phyloP scores from a whole-genome alignment of 805 yeast genomes.

The Candida methanosorbosa region DNA sequence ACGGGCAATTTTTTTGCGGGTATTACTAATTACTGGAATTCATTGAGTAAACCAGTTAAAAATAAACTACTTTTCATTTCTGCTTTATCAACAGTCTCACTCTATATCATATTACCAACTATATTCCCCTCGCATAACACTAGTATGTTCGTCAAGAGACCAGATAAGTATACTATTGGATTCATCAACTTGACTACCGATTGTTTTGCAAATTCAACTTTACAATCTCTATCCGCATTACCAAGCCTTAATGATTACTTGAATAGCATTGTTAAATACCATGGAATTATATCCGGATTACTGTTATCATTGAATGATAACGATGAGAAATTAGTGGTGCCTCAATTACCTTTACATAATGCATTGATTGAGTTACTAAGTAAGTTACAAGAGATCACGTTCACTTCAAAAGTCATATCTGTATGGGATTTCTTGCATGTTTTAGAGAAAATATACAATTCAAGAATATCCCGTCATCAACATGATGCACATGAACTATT shows the following conservation, averaged over 20 bases:
- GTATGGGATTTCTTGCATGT: slow-evolving; percentile 75
- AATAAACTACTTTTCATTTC: no score
- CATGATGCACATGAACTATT: slow-evolving; percentile 95
- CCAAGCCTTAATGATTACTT: slow-evolving; percentile 53
- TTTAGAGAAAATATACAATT: slow-evolving; percentile 63
- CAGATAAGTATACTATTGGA: slow-evolving; percentile 75
- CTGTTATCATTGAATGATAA: slow-evolving; percentile 5
- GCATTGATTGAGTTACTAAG: slow-evolving; percentile 43
- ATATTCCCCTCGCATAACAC: not conserved
- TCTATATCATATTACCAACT: not conserved
- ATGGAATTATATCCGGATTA: slow-evolving; percentile 17
- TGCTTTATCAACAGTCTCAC: slow-evolving; percentile 2
- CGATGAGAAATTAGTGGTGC: slow-evolving; percentile 10
- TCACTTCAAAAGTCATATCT: slow-evolving; percentile 44
- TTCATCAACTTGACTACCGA: slow-evolving; percentile 75
- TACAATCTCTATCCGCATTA: slow-evolving; percentile 68
- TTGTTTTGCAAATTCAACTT: slow-evolving; percentile 84
- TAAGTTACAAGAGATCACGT: slow-evolving; percentile 56
- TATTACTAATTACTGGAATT: no score
- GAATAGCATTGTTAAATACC: slow-evolving; percentile 27
- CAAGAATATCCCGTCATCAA: slow-evolving; percentile 71
- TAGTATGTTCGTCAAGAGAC: slow-evolving; percentile 30
- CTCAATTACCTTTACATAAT: slow-evolving; percentile 44
- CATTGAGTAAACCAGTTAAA: no score
- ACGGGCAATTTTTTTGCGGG: no score